phyloP scores from a whole-genome alignment of 1,139 yeast species.

The Lodderomyces jiufengensis region DNA sequence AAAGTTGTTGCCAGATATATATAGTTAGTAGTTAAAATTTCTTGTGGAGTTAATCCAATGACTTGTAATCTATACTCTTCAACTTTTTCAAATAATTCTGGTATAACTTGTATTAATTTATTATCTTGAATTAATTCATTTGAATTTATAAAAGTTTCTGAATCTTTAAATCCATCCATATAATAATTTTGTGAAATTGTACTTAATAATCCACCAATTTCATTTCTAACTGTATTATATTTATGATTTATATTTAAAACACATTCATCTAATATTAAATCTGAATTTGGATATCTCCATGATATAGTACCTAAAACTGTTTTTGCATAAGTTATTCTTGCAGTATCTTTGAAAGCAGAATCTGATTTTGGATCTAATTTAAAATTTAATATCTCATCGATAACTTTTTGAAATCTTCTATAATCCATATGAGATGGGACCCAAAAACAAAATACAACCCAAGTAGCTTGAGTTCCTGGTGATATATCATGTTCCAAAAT shows the following conservation, averaged over 20 bases:
- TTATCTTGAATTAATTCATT: constrained; percentile 23
- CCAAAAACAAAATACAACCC: constrained; percentile 81
- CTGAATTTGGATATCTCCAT: constrained; percentile 57
- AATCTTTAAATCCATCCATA: constrained; percentile 45
- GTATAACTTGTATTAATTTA: constrained; percentile 21
- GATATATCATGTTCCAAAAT: constrained; percentile 61
- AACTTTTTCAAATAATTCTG: constrained; percentile 39
- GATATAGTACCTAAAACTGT: constrained; percentile 53
- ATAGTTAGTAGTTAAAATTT: constrained; percentile 44
- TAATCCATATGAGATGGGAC: constrained; percentile 61
- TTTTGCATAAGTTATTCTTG: constrained; percentile 57
- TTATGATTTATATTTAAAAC: constrained; percentile 54
- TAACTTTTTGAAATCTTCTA: constrained; percentile 60
- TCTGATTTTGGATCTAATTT: constrained; percentile 51
- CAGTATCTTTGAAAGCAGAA: constrained; percentile 66
- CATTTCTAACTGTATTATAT: constrained; percentile 73
- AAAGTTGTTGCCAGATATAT: constrained; percentile 47
- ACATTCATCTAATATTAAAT: constrained; percentile 44
- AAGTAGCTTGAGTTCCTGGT: constrained; percentile 72
- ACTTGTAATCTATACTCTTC: constrained; percentile 42
- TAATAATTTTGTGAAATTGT: constrained; percentile 53
- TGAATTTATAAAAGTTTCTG: constrained; percentile 31
- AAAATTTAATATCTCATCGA: constrained; percentile 44
- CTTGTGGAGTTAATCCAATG: constrained; percentile 38
- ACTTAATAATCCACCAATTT: constrained; percentile 63